Percentiles rank a stretch among this genome's conserved stretches.
phyloP scores from a whole-genome alignment of 2,329 filamentous ascomycete species.

The Botrytis byssoidea region DNA sequence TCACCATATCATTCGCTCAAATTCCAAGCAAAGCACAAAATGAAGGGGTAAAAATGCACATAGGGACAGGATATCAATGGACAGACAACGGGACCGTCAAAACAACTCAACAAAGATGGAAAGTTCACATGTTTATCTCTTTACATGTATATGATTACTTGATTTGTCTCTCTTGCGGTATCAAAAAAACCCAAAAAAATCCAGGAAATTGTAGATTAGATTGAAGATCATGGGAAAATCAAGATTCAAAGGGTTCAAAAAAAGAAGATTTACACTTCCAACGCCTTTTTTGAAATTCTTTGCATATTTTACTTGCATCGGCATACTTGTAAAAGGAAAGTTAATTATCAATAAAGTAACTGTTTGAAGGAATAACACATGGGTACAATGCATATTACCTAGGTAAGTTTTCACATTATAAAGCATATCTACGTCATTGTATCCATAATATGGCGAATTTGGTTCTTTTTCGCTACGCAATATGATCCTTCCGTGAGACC shows the following conservation, averaged over 20 bases:
- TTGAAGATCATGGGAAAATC: neutral
- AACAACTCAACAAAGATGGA: neutral
- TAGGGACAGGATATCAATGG: neutral
- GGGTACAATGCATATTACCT: neutral
- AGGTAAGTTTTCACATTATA: neutral
- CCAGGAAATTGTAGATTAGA: neutral
- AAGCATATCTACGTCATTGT: slow-evolving; percentile 5
- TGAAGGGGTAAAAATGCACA: neutral
- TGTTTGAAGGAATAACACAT: neutral
- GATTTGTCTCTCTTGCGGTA: neutral
- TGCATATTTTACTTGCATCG: slow-evolving; percentile 10
- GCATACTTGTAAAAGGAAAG: neutral
- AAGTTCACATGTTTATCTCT: slow-evolving; percentile 1
- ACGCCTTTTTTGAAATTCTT: neutral
- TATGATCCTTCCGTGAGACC: slow-evolving; percentile 10
- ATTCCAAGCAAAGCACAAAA: neutral
- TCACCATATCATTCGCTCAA: neutral
- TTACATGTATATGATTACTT: neutral
- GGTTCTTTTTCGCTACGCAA: slow-evolving; percentile 8
- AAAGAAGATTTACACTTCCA: neutral
- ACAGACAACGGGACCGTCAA: neutral
- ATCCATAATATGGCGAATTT: slow-evolving; percentile 17
- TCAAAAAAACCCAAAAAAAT: neutral
- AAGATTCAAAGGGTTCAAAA: neutral
- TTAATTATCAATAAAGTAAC: neutral